Evolutionary conservation across 352 stramenopile species (phyloP).

Genomic region (Elongisporangium anandrum): DNA sequence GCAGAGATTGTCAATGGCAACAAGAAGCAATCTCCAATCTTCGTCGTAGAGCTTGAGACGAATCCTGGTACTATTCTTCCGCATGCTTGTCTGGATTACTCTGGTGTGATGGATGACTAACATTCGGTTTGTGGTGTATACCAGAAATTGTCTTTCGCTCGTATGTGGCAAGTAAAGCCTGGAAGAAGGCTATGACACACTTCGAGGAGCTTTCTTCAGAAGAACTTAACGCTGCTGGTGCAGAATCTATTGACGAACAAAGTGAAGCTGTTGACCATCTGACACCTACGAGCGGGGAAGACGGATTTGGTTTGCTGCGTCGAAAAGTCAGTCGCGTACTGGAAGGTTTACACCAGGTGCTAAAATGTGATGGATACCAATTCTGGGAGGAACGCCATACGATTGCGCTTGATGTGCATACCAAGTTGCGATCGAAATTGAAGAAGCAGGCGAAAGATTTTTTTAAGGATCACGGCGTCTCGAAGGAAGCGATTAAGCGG

Average conservation of each 20-base stretch:
- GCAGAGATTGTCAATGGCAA: slow-evolving; percentile 71
- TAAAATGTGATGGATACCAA: slow-evolving; percentile 67
- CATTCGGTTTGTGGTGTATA: slow-evolving; percentile 4
- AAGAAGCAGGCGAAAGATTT: slow-evolving; percentile 53
- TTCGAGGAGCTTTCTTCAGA: slow-evolving; percentile 57
- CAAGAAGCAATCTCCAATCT: slow-evolving; percentile 77
- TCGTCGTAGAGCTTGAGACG: slow-evolving; percentile 59
- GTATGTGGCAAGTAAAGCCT: slow-evolving; percentile 74
- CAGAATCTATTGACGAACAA: slow-evolving; percentile 15
- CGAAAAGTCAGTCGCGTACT: slow-evolving; percentile 66
- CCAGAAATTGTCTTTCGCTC: slow-evolving; percentile 74
- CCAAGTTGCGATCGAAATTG: slow-evolving; percentile 51
- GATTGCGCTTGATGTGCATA: slow-evolving; percentile 50
- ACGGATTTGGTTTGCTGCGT: slow-evolving; percentile 78
- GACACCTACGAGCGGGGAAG: slow-evolving; percentile 48
- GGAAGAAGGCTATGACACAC: slow-evolving; percentile 75
- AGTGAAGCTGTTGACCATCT: slow-evolving; percentile 30
- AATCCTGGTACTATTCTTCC: slow-evolving; percentile 34
- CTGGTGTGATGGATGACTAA: not conserved
- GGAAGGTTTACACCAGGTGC: slow-evolving; percentile 62
- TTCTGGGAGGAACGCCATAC: slow-evolving; percentile 84
- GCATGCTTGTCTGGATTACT: not conserved
- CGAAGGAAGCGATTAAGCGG: slow-evolving; percentile 40
- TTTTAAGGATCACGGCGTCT: slow-evolving; percentile 21
- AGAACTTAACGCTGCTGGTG: slow-evolving; percentile 31